A percentile compares a stretch with the other conserved stretches of the same genome.
Conservation (phyloP, 176 grass and related monocot species). For the Cocos nucifera region DNA sequence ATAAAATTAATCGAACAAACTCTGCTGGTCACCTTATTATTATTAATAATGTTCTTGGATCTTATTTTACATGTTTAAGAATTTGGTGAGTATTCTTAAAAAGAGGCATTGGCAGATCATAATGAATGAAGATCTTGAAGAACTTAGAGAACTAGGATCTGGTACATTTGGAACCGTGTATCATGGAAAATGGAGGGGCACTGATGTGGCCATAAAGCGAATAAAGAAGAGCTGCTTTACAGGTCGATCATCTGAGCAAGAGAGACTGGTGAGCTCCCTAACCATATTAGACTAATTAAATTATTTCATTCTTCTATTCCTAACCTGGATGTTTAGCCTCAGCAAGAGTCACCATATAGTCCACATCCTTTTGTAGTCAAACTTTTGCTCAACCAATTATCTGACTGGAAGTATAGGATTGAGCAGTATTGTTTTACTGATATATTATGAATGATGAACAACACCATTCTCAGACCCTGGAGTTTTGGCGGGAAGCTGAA, state of each 20-base stretch:
- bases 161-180: conserved; percentile 96
- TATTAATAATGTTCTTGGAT: too few relatives aligned
- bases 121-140: conserved; percentile 94
- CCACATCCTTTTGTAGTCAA: neutral
- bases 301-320: too few relatives aligned
- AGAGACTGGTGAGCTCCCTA: conserved; percentile 63
- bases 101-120: conserved; percentile 50
- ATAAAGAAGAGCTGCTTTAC: conserved; percentile 98
- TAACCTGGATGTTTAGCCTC: too few relatives aligned
- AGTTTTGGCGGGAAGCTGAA: conserved; percentile 98
- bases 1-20: too few relatives aligned
- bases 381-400: neutral
- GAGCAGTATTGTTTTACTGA: too few relatives aligned
- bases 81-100: too few relatives aligned
- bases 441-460: too few relatives aligned
- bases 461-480: conserved; percentile 44
- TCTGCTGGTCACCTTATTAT: too few relatives aligned
- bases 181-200: conserved; percentile 99
- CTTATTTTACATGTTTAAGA: too few relatives aligned
- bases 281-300: neutral
- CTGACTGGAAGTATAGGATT: neutral
- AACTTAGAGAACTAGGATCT: conserved; percentile 91
- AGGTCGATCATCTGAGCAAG: conserved; percentile 87
- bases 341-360: too few relatives aligned
- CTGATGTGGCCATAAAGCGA: conserved; percentile 94